Evolutionary conservation across 2,329 filamentous ascomycete genomes (phyloP).

Genomic region (Verticillium dahliae): DNA sequence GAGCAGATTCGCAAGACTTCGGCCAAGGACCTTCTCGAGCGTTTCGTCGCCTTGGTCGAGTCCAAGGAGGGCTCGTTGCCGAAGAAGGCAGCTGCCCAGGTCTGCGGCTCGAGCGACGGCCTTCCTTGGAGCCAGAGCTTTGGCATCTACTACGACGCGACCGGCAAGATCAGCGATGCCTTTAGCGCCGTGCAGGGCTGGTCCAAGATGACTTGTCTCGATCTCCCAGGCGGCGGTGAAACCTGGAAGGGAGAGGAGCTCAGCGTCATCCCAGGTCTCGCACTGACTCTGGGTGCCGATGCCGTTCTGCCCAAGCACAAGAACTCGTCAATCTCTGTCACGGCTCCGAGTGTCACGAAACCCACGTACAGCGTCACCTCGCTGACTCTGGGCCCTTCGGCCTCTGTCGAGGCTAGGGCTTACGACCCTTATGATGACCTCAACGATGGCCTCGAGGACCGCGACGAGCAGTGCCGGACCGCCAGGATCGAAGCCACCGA

Average conservation of each 20-base stretch:
- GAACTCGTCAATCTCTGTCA: not conserved
- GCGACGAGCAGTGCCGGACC: slow-evolving; percentile 20
- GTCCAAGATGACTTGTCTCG: not conserved
- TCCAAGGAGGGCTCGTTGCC: not conserved
- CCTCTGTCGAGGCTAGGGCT: not conserved
- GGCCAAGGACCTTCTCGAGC: not conserved
- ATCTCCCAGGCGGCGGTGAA: too few species aligned
- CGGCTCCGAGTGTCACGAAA: not conserved
- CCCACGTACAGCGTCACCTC: not conserved
- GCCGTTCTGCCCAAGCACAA: not conserved
- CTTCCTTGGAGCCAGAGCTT: not conserved
- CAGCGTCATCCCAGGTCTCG: not conserved
- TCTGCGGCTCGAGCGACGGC: not conserved
- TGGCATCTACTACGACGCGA: not conserved
- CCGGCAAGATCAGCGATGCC: not conserved
- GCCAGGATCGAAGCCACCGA: slow-evolving; percentile 26
- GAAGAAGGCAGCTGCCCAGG: not conserved
- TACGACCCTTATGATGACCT: too few species aligned
- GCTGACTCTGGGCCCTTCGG: not conserved
- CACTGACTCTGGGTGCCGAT: not conserved
- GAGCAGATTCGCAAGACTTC: not conserved
- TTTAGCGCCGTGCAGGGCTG: not conserved
- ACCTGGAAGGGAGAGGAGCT: not conserved
- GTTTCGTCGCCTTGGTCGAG: not conserved
- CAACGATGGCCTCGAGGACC: too few species aligned